Evolutionary conservation across 257 asterid species (phyloP), one percentile per base, ranked within the genome.

Genomic region (Cynanchum wilfordii): DNA sequence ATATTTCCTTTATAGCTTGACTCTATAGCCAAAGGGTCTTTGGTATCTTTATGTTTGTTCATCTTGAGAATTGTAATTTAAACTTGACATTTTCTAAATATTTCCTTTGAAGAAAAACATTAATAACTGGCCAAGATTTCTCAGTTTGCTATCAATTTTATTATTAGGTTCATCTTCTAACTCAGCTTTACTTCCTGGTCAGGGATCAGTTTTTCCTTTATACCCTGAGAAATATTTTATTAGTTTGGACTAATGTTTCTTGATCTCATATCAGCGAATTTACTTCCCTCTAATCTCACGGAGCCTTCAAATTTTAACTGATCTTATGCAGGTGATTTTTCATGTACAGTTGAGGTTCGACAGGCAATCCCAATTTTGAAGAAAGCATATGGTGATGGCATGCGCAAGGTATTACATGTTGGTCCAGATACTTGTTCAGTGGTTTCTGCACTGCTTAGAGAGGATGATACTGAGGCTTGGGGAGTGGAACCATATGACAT

Each of bases 341-440:
- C 74, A 69, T 78, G 86, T 73, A 76, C 78, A 11, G 8, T 50
- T 56, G 86, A 82, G 71, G 86, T 76, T 60, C 70, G 30, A 64
- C 76, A 54, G 55, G 68, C 81, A 4, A 82, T 78, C 49, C 81
- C 86, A 30, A 16, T 76, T 64, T 44, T 82, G 76, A 76, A 79
- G 75, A 78, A 73, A 76, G 81, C 86, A 72, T 82, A 82, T 51
- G 86, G 86, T 19, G 86, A 78, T 64, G 70, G 83, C 75, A 72
- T 82, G 83, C 79, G 47, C 72, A 82, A 51, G 76, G 83, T 82
- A 55, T 71, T 82, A 71, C 86, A 82, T 76, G 83, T 82, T 51
- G 86, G 86, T 66, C 86, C 86, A 10, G 86, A 82, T 70, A 76
- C 83, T 50, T 82, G 86, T 70, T 78, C 83, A 9, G 81, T 82